phyloP scores from a whole-genome alignment of 23 red algal species.

The Porphyridium purpureum region DNA sequence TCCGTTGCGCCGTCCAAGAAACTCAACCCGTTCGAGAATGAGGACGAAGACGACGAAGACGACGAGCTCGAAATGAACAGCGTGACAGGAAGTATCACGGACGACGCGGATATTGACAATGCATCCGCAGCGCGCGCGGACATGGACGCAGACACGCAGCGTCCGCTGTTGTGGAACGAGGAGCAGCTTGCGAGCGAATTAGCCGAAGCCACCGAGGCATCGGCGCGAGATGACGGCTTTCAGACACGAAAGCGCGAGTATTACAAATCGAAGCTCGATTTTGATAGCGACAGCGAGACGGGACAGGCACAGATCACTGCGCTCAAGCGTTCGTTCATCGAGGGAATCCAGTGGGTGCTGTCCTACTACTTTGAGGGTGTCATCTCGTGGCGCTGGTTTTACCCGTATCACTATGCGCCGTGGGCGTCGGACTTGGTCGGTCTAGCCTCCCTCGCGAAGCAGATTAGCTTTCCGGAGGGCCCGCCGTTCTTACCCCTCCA shows the following conservation, averaged over 20 bases:
- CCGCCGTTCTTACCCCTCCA: conserved; percentile 66
- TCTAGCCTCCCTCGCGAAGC: conserved; percentile 11
- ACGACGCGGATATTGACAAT: too few relatives aligned
- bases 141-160: too few relatives aligned
- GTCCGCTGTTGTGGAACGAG: too few relatives aligned
- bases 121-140: too few relatives aligned
- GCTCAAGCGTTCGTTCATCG: conserved; percentile 34
- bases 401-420: conserved; percentile 95
- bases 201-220: too few relatives aligned
- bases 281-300: conserved; percentile 8
- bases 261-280: background rate
- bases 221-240: too few relatives aligned
- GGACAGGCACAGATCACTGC: conserved; percentile 20
- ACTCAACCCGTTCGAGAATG: background rate
- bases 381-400: conserved; percentile 86
- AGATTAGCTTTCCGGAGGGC: conserved; percentile 12
- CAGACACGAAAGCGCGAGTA: too few relatives aligned
- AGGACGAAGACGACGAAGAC: background rate
- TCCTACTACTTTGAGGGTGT: conserved; percentile 79
- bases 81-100: too few relatives aligned
- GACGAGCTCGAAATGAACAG: too few relatives aligned
- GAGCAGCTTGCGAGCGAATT: too few relatives aligned
- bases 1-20: too few relatives aligned
- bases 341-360: conserved; percentile 68
- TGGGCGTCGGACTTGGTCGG: conserved; percentile 67